Evolutionary conservation across 2,329 filamentous ascomycete genomes (phyloP), one percentile per base, ranked within the genome.

Genomic region (Diaporthe australafricana): DNA sequence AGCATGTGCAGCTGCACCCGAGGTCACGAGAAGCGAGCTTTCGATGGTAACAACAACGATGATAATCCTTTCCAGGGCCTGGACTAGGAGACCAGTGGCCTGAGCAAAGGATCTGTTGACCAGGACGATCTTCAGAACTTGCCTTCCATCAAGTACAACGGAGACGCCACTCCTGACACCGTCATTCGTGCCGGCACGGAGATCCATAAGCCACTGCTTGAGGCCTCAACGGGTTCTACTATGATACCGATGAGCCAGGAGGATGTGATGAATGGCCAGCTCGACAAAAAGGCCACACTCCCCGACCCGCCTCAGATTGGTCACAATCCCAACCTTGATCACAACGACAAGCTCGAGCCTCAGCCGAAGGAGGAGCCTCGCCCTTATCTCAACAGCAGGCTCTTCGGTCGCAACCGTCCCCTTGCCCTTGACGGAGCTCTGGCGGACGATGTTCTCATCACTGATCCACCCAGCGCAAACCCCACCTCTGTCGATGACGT

Each of bases 211-310:
- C 67, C 67, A 60, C 32, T 52, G 48, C 67, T 69, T 38, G 53
- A 69, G 67, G 53, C 67, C 32, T 69, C 53, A 48, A 56, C 56
- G 67, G 67, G 67, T 69, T 69, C 50, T 69, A 69, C 67, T 47
- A 35, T 60, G 50, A 60, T 52, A 22, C 67, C 67, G 48, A 11
- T 69, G 67, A 55, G 2, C 67, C 30, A 22, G 12, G 55, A 60
- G 16, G 30, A 56, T 22, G 53, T 60, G 53, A 47, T 50, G n/a
- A 45, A 35, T 40, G 32, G 38, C 38, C 38, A 40, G 38, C 38
- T 40, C 38, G 20, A 38, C 47, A 11, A 14, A 1, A 35, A 35
- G 17, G 32, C 20, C 1, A 3, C 16, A 25, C 20, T 7, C 1
- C 50, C 32, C 27, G 11, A 25, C n/a, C 22, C 22, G 17, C 22